Base-by-base conservation (phyloP, 805 yeast species). In the Starmera pachycereana region DNA sequence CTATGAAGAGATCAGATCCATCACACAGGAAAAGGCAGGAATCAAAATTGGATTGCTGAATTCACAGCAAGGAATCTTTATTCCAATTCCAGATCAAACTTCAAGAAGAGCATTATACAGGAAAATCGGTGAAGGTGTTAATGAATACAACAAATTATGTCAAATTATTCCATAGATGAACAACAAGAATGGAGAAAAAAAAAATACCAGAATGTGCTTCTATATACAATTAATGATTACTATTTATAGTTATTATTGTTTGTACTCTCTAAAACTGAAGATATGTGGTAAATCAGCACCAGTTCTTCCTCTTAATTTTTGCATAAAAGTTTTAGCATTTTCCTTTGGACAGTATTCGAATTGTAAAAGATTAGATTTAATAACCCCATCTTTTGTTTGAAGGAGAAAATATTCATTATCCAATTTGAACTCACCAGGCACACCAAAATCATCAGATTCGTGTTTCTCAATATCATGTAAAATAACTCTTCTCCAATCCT, bases 11-110 rank as follows among this genome's bases (percentile, higher is more conserved):
- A 70, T 90, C 37, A 78, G 73, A 46, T 71, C 87, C 3, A 81
- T 90, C 31, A 71, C 85, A 0, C 69, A 83, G 51, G 96, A 86
- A 49, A 67, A 75, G 18, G 78, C 88, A 0, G 98, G 98, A 0
- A 74, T 90, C 29, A 72, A 74, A 37, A 69, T 90, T 44, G 75
- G 71, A 10, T 63, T 82, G 43, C 72, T 76, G 50, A 67, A 70
- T 4, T 72, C 70, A 22, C 68, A 68, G 32, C 68, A 62, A 35
- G 81, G 79, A n/a, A 78, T 80, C 29, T 90, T 90, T 55, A 76
- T 90, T 36, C 95, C 96, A 2, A 68, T 90, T 33, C 77, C 84
- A 0, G 92, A 85, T 40, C 64, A 67, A 16, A 61, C 70, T 9
- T 78, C 80, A 43, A 69, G 89, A 46, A 66, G 67, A 43, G 78